These are phyloP conservation scores for Diaporthe citriasiana DNA, from an alignment of 2,329 filamentous ascomycete species.

Conservation along the genomic window DNA sequence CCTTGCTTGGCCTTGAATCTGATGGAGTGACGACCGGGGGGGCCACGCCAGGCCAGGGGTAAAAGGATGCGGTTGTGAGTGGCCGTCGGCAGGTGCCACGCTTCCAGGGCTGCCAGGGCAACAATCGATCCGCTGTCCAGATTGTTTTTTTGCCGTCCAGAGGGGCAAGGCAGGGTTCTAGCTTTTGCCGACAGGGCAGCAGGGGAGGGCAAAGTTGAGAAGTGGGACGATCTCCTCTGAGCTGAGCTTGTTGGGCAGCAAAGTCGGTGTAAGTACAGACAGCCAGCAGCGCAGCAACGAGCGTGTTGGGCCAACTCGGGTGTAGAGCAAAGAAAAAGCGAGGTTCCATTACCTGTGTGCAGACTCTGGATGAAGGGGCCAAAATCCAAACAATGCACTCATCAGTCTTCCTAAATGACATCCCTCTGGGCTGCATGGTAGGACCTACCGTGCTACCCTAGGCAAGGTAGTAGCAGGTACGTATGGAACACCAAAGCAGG, in stretches of 20 bases:
- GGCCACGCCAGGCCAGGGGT: conserved; percentile 21
- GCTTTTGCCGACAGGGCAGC: conserved; percentile 24
- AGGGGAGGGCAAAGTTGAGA: not conserved
- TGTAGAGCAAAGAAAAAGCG: not conserved
- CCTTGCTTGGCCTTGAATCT: conserved; percentile 22
- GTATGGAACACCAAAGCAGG: not conserved
- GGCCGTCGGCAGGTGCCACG: conserved; percentile 29
- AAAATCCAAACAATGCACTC: conserved; percentile 22
- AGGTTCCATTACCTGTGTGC: not conserved
- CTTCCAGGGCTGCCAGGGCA: conserved; percentile 28
- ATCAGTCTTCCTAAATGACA: conserved; percentile 9
- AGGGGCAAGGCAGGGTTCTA: conserved; percentile 30
- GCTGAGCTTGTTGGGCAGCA: conserved; percentile 26
- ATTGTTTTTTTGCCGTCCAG: conserved; percentile 11
- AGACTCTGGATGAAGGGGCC: not conserved
- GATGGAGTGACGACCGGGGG: conserved; percentile 16
- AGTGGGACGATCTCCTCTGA: conserved; percentile 7
- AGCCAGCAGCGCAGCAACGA: not conserved
- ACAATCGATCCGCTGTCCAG: conserved; percentile 26
- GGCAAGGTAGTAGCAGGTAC: not conserved
- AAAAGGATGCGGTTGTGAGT: conserved; percentile 13
- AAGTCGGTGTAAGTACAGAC: not conserved
- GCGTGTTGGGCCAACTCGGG: not conserved
- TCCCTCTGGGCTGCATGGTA: not conserved
- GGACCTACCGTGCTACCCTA: not conserved